Evolutionary conservation across 73 alveolate species (phyloP), one percentile per base, ranked within the genome.

Genomic region (Breviolum minutum): DNA sequence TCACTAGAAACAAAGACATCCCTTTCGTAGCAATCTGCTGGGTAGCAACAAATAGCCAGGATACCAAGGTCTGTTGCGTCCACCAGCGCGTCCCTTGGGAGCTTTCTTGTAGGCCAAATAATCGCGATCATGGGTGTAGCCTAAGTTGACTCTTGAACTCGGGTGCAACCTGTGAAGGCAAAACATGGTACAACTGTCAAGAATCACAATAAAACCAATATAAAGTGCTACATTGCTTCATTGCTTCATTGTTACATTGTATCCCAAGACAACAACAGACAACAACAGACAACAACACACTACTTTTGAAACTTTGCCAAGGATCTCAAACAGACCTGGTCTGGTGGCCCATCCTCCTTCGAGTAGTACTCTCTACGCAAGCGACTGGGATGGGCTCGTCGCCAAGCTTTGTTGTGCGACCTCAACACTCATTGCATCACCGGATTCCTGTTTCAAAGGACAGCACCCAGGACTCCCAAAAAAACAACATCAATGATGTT

Each of bases 331-430:
- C 96, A 90, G 54, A 90, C 96, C 40, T 79, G 84, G 20, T 90
- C 96, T 54, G 96, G 96, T 8, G 96, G 96, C 32, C 96, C 96
- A 20, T 16, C 96, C 87, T 90, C 96, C 61, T 90, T 90, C 62
- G 76, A 22, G 87, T 90, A 74, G 63, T 40, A 90, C 87, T 90
- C 96, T 8, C 68, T 29, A 27, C 87, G 82, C 79, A 90, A 54
- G 71, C 96, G 96, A 40, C 66, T 60, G 26, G 73, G 86, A 26
- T 71, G 96, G 11, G 83, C 73, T 14, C 96, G 96, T 30, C 96
- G 96, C 96, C 96, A 90, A 4, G 96, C 96, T 27, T 68, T 70
- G 76, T 90, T 90, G 96, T 90, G 96, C 26, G 96, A 90, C 96
- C 96, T 88, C 19, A 17, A 30, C n/a, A 16, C 6, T 16, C 29